A percentile compares a stretch with the other conserved stretches of the same genome.
These are phyloP conservation scores for Symbiodinium pilosum DNA, from an alignment of 73 alveolate species.

Conservation along the genomic window DNA sequence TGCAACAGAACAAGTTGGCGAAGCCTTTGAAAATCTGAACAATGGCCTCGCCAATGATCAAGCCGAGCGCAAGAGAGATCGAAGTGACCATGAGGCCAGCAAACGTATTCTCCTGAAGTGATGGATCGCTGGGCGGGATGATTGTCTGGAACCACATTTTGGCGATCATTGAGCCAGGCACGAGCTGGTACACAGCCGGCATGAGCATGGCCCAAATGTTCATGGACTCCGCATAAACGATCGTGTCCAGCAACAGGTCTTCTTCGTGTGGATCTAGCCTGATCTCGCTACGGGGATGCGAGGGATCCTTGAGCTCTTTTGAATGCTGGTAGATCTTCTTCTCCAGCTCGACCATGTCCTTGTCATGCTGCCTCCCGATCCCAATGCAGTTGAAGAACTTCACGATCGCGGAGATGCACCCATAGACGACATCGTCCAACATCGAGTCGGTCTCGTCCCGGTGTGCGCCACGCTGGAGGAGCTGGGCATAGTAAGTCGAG, in stretches of 20 bases:
- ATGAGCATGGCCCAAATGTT: slow-evolving; percentile 87
- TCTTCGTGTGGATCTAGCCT: slow-evolving; percentile 44
- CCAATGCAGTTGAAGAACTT: slow-evolving; percentile 51
- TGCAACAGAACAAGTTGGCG: no score
- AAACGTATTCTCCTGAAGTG: slow-evolving; percentile 40
- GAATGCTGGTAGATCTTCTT: slow-evolving; percentile 66
- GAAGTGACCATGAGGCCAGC: slow-evolving; percentile 94
- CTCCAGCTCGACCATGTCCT: slow-evolving; percentile 61
- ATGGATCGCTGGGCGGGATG: slow-evolving; percentile 19
- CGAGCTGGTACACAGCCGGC: slow-evolving; percentile 92
- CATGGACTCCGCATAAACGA: slow-evolving; percentile 86
- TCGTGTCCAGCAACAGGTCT: slow-evolving; percentile 73
- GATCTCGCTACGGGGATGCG: slow-evolving; percentile 49
- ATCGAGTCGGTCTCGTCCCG: slow-evolving; percentile 80
- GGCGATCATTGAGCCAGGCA: slow-evolving; percentile 94
- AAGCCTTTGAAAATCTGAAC: slow-evolving; percentile 14
- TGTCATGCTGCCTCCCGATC: slow-evolving; percentile 54
- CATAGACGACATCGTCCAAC: slow-evolving; percentile 69
- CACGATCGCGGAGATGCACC: slow-evolving; percentile 28
- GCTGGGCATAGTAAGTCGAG: slow-evolving; percentile 67
- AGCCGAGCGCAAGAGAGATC: slow-evolving; percentile 67
- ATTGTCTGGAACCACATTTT: slow-evolving; percentile 86
- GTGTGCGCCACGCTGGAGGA: slow-evolving; percentile 77
- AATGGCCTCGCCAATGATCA: slow-evolving; percentile 68
- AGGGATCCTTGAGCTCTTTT: slow-evolving; percentile 60